Percentiles rank a stretch among this genome's conserved stretches.
phyloP scores from a whole-genome alignment of 306 rosid species.

The Pyrus bretschneideri region DNA sequence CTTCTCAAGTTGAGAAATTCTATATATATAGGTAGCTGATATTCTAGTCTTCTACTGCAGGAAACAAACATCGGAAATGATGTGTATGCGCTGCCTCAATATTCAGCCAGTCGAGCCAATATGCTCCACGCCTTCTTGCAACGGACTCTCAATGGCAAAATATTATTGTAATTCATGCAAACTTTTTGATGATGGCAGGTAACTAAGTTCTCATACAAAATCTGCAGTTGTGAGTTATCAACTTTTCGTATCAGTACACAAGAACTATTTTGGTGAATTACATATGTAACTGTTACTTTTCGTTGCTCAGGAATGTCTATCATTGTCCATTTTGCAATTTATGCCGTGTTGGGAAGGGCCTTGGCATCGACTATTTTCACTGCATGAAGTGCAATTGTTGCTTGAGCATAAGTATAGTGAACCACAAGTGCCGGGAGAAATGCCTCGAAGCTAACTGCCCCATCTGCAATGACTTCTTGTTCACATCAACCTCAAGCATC shows the following conservation, averaged over 20 bases:
- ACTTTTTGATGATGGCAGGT: slow-evolving; percentile 95
- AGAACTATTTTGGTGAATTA: not conserved
- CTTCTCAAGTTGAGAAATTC: not conserved
- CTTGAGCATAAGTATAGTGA: slow-evolving; percentile 41
- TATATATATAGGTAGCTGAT: not conserved
- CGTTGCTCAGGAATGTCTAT: slow-evolving; percentile 54
- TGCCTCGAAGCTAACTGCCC: slow-evolving; percentile 89
- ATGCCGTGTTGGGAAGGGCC: slow-evolving; percentile 94
- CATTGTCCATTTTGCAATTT: slow-evolving; percentile 96
- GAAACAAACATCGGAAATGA: slow-evolving; percentile 82
- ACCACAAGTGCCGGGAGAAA: slow-evolving; percentile 81
- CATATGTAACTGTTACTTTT: not conserved
- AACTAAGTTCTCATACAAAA: slow-evolving; percentile 8
- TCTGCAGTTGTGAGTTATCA: not conserved
- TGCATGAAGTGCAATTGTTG: slow-evolving; percentile 97
- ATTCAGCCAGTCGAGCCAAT: slow-evolving; percentile 66
- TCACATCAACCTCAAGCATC: slow-evolving; percentile 81
- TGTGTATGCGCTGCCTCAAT: slow-evolving; percentile 77
- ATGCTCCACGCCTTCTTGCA: slow-evolving; percentile 75
- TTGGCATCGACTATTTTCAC: slow-evolving; percentile 85
- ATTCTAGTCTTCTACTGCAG: slow-evolving; percentile 36
- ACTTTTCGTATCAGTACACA: not conserved
- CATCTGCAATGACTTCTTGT: slow-evolving; percentile 66
- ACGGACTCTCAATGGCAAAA: slow-evolving; percentile 72
- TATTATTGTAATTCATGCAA: slow-evolving; percentile 75